Conservation (phyloP, 345 rosid genomes). For the Leavenworthia alabamica region DNA sequence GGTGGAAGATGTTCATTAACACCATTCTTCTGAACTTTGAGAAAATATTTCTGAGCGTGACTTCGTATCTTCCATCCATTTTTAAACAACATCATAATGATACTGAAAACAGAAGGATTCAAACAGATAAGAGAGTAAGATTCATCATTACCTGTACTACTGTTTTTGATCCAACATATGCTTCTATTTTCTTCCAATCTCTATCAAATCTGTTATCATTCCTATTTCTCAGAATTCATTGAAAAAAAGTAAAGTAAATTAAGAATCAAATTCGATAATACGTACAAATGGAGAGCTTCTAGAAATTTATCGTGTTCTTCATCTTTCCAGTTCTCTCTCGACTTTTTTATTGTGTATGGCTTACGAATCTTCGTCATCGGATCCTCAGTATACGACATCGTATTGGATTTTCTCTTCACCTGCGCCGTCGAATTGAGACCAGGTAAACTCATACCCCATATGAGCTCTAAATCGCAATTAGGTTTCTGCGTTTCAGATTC, state of each 20-base stretch:
- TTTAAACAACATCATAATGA: neutral
- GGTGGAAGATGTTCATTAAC: conserved; percentile 86
- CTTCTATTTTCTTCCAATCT: conserved; percentile 99
- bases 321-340: conserved; percentile 96
- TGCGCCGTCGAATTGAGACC: conserved; percentile 3
- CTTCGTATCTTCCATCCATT: conserved; percentile 64
- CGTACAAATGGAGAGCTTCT: conserved; percentile 92
- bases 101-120: neutral
- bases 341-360: conserved; percentile 87
- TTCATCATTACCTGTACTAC: conserved; percentile 67
- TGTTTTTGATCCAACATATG: conserved; percentile 87
- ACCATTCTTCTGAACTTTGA: conserved; percentile 89
- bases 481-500: neutral
- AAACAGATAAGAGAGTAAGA: neutral
- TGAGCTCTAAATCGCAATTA: neutral
- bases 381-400: conserved; percentile 44
- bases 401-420: conserved; percentile 1
- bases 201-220: conserved; percentile 63
- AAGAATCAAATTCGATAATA: neutral
- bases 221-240: neutral
- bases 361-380: conserved; percentile 68
- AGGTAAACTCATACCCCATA: conserved; percentile 60
- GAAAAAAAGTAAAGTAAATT: neutral
- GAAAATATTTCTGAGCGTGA: conserved; percentile 91
- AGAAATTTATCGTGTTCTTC: conserved; percentile 91